Percentiles rank a stretch among this genome's conserved stretches.
Evolutionary conservation across 176 grass and related monocot genomes (phyloP).

Genomic region (Hordeum marinum): DNA sequence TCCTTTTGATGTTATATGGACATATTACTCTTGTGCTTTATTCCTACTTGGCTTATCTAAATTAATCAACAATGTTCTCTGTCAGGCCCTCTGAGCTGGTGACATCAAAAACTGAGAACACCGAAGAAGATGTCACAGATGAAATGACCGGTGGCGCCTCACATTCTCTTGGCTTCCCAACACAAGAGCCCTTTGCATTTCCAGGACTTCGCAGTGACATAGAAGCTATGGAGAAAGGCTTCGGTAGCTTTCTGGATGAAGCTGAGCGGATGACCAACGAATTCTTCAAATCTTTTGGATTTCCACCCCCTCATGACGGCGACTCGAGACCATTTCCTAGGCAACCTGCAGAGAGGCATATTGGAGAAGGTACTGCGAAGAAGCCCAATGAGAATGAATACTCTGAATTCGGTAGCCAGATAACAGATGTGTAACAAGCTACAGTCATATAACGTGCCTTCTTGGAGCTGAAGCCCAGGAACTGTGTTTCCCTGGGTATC

Average conservation of each 20-base stretch:
- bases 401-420: constrained; percentile 56
- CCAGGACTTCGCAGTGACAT: constrained; percentile 67
- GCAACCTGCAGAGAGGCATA: constrained; percentile 23
- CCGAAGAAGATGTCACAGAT: constrained; percentile 77
- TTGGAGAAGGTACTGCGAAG: constrained; percentile 10
- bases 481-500: not conserved
- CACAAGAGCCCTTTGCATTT: constrained; percentile 47
- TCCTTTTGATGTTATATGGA: not conserved
- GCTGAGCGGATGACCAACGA: constrained; percentile 52
- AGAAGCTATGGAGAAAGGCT: constrained; percentile 57
- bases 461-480: not conserved
- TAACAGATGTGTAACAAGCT: constrained; percentile 60
- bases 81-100: constrained; percentile 68
- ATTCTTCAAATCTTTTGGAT: constrained; percentile 52
- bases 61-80: not conserved
- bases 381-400: constrained; percentile 31
- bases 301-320: not conserved
- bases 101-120: constrained; percentile 73
- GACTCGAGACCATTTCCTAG: constrained; percentile 19
- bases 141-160: constrained; percentile 33
- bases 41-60: not conserved
- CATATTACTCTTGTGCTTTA: not conserved
- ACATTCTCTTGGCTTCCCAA: constrained; percentile 30
- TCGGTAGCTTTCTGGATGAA: constrained; percentile 51
- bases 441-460: not conserved